Evolutionary conservation across 2,329 filamentous ascomycete genomes (phyloP).

Genomic region (Sarocladium brachiariae): DNA sequence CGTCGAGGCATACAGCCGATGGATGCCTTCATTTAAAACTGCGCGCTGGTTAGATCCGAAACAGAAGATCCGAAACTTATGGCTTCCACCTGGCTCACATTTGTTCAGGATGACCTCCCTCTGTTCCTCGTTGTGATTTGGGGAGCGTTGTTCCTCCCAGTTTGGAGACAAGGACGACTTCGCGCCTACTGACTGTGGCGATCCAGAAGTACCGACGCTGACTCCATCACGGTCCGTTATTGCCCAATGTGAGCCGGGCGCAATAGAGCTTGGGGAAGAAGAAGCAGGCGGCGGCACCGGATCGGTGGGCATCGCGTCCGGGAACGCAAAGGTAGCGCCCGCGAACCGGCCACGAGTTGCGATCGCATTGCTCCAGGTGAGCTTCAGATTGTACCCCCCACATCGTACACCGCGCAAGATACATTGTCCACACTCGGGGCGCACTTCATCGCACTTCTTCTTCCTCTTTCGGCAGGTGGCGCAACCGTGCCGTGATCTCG

Average conservation of each 20-base stretch:
- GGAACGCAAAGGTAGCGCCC: background rate
- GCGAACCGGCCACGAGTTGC: background rate
- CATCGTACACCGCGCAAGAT: constrained; percentile 28
- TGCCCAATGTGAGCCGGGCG: background rate
- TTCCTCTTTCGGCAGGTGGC: constrained; percentile 29
- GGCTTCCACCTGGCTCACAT: no score
- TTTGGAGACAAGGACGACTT: background rate
- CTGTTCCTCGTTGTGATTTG: background rate
- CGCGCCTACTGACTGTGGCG: background rate
- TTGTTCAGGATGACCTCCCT: background rate
- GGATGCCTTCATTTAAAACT: background rate
- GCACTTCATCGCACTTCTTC: constrained; percentile 36
- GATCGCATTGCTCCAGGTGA: background rate
- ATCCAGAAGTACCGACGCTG: background rate
- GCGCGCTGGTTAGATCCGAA: background rate
- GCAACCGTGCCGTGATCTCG: constrained; percentile 19
- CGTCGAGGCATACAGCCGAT: background rate
- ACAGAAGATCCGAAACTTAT: background rate
- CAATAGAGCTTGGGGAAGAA: background rate
- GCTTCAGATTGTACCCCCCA: constrained; percentile 3
- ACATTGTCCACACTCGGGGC: constrained; percentile 29
- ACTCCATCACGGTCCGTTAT: background rate
- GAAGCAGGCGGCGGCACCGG: background rate
- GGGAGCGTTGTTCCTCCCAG: background rate
- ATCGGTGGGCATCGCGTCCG: background rate